Conservation (phyloP, 1,284 basidiomycete genomes). For the Thecaphora frezii region DNA sequence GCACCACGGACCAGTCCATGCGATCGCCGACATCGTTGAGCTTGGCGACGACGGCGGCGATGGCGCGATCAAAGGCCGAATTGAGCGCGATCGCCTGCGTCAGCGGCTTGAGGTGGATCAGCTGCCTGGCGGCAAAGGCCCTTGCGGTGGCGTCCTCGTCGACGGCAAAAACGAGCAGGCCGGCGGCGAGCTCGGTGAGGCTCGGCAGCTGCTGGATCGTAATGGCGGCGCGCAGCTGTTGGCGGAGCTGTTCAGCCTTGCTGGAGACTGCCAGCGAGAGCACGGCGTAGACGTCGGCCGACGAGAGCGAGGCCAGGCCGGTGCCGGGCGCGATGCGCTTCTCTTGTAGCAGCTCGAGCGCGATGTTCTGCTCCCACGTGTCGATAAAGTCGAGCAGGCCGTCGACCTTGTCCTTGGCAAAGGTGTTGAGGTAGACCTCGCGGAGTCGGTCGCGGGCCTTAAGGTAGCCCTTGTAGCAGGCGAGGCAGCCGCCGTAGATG, state of each 20-base stretch:
- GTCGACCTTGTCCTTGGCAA: conserved; percentile 26
- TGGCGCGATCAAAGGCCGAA: conserved; percentile 12
- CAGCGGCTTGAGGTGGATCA: conserved; percentile 28
- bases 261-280: conserved; percentile 30
- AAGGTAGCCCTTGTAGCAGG: conserved; percentile 41
- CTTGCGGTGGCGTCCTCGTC: conserved; percentile 24
- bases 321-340: conserved; percentile 5
- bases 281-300: conserved; percentile 28
- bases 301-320: conserved; percentile 19
- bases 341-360: conserved; percentile 20
- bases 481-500: conserved; percentile 33
- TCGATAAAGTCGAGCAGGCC: conserved; percentile 38
- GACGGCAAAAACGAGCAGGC: conserved; percentile 26
- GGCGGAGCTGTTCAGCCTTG: conserved; percentile 16
- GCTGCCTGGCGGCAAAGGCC: conserved; percentile 26
- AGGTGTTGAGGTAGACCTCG: conserved; percentile 20
- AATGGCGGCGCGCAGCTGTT: conserved; percentile 1
- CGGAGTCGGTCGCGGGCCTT: conserved; percentile 26
- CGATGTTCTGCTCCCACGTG: conserved; percentile 33
- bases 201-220: conserved; percentile 20
- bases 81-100: conserved; percentile 10
- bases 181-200: conserved; percentile 32
- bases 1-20: conserved; percentile 30
- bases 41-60: conserved; percentile 5
- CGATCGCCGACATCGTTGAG: conserved; percentile 9